Base-by-base conservation (phyloP, 805 yeast species). In the Candida insectorum region DNA sequence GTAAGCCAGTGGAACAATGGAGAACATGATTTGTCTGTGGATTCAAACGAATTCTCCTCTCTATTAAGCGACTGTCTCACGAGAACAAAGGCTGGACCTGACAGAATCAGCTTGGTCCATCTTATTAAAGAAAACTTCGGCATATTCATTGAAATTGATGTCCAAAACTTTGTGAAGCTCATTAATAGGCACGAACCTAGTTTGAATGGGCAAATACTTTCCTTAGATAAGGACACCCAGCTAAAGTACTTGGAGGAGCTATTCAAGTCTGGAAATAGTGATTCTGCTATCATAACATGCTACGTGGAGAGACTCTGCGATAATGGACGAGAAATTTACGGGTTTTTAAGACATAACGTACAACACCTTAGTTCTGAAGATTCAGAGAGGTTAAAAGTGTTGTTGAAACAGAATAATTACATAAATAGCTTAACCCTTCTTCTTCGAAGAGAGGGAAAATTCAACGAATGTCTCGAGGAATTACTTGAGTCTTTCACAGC, bases 161-260 rank as follows among this genome's bases (percentile, higher is more conserved):
- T 63, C 1, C 39, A 34, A 1, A 57, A 52, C 6, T 56, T 75
- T 48, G 67, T 69, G 4, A 34, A 31, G 3, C 36, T 69, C 4
- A 51, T 77, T 8, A 48, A 61, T 10, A 46, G 45, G 11, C 53
- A 62, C 41, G 48, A 57, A 30, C 74, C 75, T 0, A 37, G 43
- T 1, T 39, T 77, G 23, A 76, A 75, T 44, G 29, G 37, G 1
- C 54, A 59, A 30, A 54, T 67, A 1, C 44, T 75, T 22, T 35
- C 47, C 2, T 40, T 63, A 16, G 31, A 54, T 17, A 14, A 13
- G 8, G 60, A 54, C 28, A 34, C 26, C 0, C 12, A 21, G 6
- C 17, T 56, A 9, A 35, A 45, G 18, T 73, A 71, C 40, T 46
- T 72, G 28, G 13, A 26, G 24, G 39, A 39, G 1, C 30, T 43